Conservation (phyloP, 805 yeast genomes). For the Lachancea waltii region DNA sequence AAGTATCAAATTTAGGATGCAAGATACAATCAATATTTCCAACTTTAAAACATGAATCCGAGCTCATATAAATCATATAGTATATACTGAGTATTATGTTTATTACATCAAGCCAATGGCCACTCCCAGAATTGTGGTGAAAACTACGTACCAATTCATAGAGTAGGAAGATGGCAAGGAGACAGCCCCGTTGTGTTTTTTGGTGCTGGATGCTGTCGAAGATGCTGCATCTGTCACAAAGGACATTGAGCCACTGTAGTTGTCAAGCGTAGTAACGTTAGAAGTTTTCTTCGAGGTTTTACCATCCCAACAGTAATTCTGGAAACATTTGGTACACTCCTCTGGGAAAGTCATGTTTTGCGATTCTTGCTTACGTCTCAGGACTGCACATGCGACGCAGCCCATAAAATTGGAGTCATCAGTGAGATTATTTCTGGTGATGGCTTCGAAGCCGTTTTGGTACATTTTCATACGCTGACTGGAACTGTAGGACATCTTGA, state of each 20-base stretch:
- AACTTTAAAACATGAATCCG: too few relatives aligned
- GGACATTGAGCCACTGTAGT: constrained; percentile 11
- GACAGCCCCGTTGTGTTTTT: constrained; percentile 3
- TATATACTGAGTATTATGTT: not conserved
- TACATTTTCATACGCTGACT: constrained; percentile 55
- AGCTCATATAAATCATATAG: too few relatives aligned
- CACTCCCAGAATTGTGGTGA: constrained; percentile 3
- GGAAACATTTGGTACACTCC: constrained; percentile 69
- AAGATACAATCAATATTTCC: too few relatives aligned
- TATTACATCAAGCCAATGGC: constrained; percentile 3
- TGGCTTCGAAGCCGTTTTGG: constrained; percentile 65
- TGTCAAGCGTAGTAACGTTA: constrained; percentile 15
- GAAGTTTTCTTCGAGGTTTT: constrained; percentile 36
- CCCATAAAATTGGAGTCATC: constrained; percentile 62
- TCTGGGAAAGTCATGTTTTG: constrained; percentile 50
- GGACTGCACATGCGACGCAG: constrained; percentile 78
- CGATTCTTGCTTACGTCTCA: constrained; percentile 73
- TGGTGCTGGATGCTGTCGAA: constrained; percentile 5
- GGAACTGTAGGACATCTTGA: constrained; percentile 54
- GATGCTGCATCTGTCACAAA: constrained; percentile 10
- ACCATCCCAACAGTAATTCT: constrained; percentile 59
- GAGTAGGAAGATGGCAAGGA: constrained; percentile 1
- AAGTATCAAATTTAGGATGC: too few relatives aligned
- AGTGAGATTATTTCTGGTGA: constrained; percentile 62
- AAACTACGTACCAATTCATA: constrained; percentile 2